Percentiles rank a stretch among this genome's conserved stretches.
Evolutionary conservation across 1,284 basidiomycete species (phyloP).

Genomic region (Kalmanozyma brasiliensis): DNA sequence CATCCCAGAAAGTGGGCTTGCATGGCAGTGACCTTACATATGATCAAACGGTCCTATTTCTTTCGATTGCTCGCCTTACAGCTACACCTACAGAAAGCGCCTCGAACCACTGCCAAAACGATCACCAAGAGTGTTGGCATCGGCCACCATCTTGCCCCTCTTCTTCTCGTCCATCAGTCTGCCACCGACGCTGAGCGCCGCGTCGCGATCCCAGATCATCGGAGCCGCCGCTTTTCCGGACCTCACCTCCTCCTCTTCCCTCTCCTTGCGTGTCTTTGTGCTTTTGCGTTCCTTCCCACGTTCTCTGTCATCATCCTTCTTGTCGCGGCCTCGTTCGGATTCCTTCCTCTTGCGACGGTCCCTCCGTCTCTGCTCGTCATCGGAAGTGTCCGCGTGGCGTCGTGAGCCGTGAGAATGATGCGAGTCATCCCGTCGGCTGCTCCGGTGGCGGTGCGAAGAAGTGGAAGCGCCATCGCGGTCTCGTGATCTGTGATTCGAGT

Average conservation of each 20-base stretch:
- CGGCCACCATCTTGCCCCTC: conserved; percentile 30
- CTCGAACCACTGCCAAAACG: conserved; percentile 46
- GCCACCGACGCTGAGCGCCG: conserved; percentile 42
- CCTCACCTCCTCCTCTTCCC: conserved; percentile 41
- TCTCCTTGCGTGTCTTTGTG: conserved; percentile 30
- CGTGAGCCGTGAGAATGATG: conserved; percentile 18
- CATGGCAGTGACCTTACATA: no score
- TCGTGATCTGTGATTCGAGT: not conserved
- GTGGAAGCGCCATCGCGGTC: conserved; percentile 4
- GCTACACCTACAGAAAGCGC: conserved; percentile 39
- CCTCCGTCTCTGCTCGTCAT: conserved; percentile 7
- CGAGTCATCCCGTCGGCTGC: conserved; percentile 17
- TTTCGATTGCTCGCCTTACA: no score
- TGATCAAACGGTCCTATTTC: no score
- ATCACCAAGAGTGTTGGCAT: conserved; percentile 40
- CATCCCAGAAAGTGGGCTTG: no score
- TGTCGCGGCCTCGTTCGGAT: conserved; percentile 16
- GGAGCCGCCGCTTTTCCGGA: conserved; percentile 34
- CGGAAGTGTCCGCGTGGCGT: conserved; percentile 21
- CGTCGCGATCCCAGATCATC: conserved; percentile 54
- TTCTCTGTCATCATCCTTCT: conserved; percentile 9
- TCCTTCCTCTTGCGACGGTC: conserved; percentile 11
- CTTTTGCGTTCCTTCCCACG: conserved; percentile 13
- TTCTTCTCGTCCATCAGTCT: conserved; percentile 52
- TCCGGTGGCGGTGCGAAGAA: conserved; percentile 11